phyloP scores from a whole-genome alignment of 2,329 filamentous ascomycete species.

The Colletotrichum lupini region DNA sequence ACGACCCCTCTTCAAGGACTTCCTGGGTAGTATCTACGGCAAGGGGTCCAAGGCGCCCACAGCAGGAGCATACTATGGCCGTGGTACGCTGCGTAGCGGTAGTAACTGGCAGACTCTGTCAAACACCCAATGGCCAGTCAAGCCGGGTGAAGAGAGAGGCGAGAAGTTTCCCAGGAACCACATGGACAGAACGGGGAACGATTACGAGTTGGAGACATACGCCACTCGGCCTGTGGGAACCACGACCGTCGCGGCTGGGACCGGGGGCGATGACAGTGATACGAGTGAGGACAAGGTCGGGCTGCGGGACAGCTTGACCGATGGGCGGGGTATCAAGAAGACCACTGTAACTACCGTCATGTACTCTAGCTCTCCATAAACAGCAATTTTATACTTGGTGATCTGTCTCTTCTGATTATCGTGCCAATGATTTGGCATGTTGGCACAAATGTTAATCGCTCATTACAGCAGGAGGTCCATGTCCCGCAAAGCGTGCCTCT shows the following conservation, averaged over 20 bases:
- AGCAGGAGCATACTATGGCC: constrained; percentile 40
- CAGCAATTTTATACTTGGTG: too few relatives aligned
- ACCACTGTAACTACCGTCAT: constrained; percentile 43
- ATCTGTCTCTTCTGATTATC: too few relatives aligned
- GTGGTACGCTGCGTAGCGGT: constrained; percentile 37
- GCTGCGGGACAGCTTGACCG: neutral
- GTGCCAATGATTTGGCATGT: too few relatives aligned
- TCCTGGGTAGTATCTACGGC: constrained; percentile 46
- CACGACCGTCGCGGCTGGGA: constrained; percentile 37
- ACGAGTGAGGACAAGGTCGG: constrained; percentile 37
- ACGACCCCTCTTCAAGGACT: constrained; percentile 46
- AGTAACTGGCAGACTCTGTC: constrained; percentile 41
- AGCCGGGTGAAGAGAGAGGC: constrained; percentile 42
- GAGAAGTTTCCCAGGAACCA: constrained; percentile 42
- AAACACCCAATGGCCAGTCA: constrained; percentile 36
- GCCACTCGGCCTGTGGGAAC: constrained; percentile 27
- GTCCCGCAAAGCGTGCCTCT: neutral
- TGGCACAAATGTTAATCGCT: too few relatives aligned
- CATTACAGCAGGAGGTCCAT: too few relatives aligned
- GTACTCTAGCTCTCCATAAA: neutral
- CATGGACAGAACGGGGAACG: constrained; percentile 13
- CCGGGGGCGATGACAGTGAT: constrained; percentile 40
- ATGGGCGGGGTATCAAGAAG: constrained; percentile 41
- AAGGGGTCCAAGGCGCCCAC: constrained; percentile 43
- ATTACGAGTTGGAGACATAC: constrained; percentile 41